Conservation (phyloP, 1,139 yeast species). For the Saccharomyces hybrid region DNA sequence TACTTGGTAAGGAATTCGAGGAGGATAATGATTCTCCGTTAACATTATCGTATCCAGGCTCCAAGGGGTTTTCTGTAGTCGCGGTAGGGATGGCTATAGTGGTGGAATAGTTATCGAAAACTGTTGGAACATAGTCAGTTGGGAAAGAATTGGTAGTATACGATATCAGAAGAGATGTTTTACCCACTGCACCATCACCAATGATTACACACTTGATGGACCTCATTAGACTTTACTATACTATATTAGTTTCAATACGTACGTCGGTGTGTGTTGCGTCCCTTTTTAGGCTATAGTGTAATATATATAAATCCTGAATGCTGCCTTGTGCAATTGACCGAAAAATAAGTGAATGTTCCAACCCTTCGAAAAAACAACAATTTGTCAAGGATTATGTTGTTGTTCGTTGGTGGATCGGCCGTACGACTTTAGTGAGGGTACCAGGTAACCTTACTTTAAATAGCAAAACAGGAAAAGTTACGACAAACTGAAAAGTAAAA, state of each 20-base stretch:
- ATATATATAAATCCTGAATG: neutral
- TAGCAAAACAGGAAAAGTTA: neutral
- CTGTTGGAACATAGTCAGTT: conserved; percentile 91
- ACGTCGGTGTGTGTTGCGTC: neutral
- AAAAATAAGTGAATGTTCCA: neutral
- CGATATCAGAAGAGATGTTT: conserved; percentile 79
- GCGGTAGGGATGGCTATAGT: conserved; percentile 30
- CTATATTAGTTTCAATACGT: neutral
- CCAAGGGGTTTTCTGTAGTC: conserved; percentile 63
- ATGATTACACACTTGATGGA: conserved; percentile 92
- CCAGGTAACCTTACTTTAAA: neutral
- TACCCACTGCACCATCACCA: conserved; percentile 96
- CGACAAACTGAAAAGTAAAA: neutral
- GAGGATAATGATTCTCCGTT: neutral
- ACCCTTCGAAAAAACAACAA: neutral
- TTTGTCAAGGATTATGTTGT: neutral
- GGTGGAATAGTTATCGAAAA: conserved; percentile 83
- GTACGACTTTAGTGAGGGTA: neutral
- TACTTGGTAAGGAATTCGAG: neutral
- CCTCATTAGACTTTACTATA: conserved; percentile 45
- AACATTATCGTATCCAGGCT: conserved; percentile 77
- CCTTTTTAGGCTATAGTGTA: too few species aligned
- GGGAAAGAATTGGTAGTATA: conserved; percentile 94
- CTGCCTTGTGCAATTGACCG: neutral
- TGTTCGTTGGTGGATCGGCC: neutral